Percentiles rank a stretch among this genome's conserved stretches.
Evolutionary conservation across 257 asterid species (phyloP).

Genomic region (Nemophila menziesii): DNA sequence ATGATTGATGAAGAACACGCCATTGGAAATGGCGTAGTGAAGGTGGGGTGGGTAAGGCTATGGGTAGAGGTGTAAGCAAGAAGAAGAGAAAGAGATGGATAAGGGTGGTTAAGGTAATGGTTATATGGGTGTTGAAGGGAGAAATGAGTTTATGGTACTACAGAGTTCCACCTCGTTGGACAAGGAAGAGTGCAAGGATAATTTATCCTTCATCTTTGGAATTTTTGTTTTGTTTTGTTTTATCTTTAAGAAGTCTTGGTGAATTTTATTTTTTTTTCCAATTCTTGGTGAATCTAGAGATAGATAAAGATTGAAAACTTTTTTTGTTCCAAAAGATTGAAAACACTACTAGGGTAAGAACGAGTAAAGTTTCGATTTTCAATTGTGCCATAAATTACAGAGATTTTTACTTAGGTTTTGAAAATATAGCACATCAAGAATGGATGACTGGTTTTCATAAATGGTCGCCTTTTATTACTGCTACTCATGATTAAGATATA

Average conservation of each 20-base stretch:
- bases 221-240: slow-evolving; percentile 15
- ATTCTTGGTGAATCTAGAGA: too few relatives aligned
- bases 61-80: slow-evolving; percentile 4
- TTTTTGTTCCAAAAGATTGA: too few relatives aligned
- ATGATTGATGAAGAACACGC: slow-evolving; percentile 41
- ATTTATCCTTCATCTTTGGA: too few relatives aligned
- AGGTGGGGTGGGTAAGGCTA: not conserved
- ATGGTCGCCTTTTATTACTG: too few relatives aligned
- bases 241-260: slow-evolving; percentile 21
- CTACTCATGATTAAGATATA: too few relatives aligned
- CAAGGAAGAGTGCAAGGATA: not conserved
- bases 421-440: too few relatives aligned
- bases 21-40: slow-evolving; percentile 24
- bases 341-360: too few relatives aligned
- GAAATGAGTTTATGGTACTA: slow-evolving; percentile 23
- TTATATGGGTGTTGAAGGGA: slow-evolving; percentile 3
- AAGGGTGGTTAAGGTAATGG: slow-evolving; percentile 10
- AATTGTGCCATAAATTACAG: too few relatives aligned
- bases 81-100: slow-evolving; percentile 8
- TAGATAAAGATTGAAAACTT: too few relatives aligned
- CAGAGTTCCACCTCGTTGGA: slow-evolving; percentile 29
- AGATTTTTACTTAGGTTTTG: too few relatives aligned
- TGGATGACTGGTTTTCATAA: too few relatives aligned
- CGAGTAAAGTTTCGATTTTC: too few relatives aligned
- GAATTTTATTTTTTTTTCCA: not conserved